Evolutionary conservation across 2,329 filamentous ascomycete species (phyloP), one percentile per base, ranked within the genome.

Genomic region (Aureobasidium sp.): DNA sequence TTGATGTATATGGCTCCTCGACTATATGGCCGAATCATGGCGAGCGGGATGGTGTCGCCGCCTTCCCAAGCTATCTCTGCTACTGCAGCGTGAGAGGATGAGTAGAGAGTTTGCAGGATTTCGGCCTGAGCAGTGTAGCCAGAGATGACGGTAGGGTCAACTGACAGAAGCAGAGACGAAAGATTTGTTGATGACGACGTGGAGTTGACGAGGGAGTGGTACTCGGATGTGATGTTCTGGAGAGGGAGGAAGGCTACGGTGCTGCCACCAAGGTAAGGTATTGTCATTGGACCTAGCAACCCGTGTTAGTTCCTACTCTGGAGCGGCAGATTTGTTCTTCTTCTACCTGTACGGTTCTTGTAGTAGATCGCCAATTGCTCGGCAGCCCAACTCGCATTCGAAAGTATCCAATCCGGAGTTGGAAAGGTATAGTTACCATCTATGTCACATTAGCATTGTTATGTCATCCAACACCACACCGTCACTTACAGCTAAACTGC

Each of bases 71-170:
- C 65, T 0, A 79, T 71, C 67, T 84, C 82, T 0, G 73, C 77
- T 3, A 81, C 69, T 0, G 81, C 78, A 0, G 80, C 73, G 17
- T 64, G 65, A 61, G 74, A 64, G 0, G 73, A 68, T 55, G 72
- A 71, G 63, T 67, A 75, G 0, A 74, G 70, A 26, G 72, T 68
- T 68, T 81, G 81, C 12, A 83, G 73, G 8, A 82, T 70, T 51
- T 79, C 73, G 63, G 80, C 73, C 69, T 83, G 79, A 2, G 78
- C 69, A 6, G 69, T 68, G 20, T 83, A 72, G 68, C 82, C 79
- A 2, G 78, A 68, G 8, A 70, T 68, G 26, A 83, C 72, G 1
- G 81, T 67, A 15, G 72, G 69, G 64, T 75, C 69, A 52, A 77
- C 67, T 4, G 69, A 10, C 17, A 52, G 66, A 2, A 70, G 63